Evolutionary conservation across 805 yeast species (phyloP).

Genomic region (Spathaspora hagerdaliae): DNA sequence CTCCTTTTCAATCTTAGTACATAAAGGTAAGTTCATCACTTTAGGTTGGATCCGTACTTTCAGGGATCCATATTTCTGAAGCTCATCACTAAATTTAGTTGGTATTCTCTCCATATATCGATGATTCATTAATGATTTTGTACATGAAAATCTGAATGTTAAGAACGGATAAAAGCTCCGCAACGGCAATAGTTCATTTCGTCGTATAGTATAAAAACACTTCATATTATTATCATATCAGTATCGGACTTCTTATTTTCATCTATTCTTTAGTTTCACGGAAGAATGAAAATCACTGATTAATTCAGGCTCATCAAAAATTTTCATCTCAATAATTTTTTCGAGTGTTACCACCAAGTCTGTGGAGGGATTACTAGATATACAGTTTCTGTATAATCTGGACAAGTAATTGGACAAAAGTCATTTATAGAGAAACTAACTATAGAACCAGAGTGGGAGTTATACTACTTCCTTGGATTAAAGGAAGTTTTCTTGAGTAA

Average conservation of each 20-base stretch:
- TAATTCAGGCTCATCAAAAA: too few relatives aligned
- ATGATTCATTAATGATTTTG: conserved; percentile 3
- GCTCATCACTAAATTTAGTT: conserved; percentile 1
- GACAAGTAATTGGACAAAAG: too few relatives aligned
- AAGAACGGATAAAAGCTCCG: neutral
- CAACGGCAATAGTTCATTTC: neutral
- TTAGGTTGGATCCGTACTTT: conserved; percentile 5
- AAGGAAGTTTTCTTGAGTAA: too few relatives aligned
- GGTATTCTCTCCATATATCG: conserved; percentile 6
- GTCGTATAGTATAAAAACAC: neutral
- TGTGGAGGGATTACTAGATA: too few relatives aligned
- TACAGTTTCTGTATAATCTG: too few relatives aligned
- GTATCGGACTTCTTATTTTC: neutral
- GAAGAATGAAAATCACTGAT: too few relatives aligned
- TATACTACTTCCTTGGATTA: too few relatives aligned
- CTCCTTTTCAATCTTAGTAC: neutral
- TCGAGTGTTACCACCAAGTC: too few relatives aligned
- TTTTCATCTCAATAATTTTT: too few relatives aligned
- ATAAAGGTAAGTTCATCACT: conserved; percentile 2
- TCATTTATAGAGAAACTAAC: too few relatives aligned
- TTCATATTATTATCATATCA: neutral
- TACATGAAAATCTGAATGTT: neutral
- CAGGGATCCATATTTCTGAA: neutral
- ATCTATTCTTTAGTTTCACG: too few relatives aligned
- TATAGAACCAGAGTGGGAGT: too few relatives aligned